A percentile compares a stretch with the other conserved stretches of the same genome.
phyloP scores from a whole-genome alignment of 2,329 filamentous ascomycete species.

The Colletotrichum magnum region DNA sequence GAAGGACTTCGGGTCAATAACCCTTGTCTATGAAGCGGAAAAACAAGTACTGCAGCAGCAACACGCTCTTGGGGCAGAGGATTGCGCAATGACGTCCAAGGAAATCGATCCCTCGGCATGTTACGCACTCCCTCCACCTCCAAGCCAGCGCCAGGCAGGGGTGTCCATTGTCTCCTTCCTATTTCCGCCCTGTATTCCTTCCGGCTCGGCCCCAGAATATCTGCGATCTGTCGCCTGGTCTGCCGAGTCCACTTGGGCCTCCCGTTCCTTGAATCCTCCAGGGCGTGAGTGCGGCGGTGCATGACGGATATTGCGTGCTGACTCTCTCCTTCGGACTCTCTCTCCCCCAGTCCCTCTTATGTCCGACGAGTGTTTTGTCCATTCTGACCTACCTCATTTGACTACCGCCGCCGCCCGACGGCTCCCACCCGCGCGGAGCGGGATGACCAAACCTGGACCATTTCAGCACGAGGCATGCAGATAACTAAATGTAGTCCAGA shows the following conservation, averaged over 20 bases:
- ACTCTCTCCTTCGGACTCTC: neutral
- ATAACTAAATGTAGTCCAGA: neutral
- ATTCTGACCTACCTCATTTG: slow-evolving; percentile 9
- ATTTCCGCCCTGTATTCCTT: neutral
- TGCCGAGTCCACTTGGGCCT: slow-evolving; percentile 3
- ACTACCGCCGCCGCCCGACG: slow-evolving; percentile 20
- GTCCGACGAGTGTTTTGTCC: no score
- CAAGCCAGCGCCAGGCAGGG: neutral
- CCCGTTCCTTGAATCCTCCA: neutral
- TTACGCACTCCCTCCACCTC: no score
- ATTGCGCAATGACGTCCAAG: slow-evolving; percentile 4
- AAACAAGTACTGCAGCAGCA: neutral
- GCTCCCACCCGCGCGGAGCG: neutral
- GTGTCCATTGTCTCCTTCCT: slow-evolving; percentile 29
- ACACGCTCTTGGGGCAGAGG: neutral
- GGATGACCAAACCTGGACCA: neutral
- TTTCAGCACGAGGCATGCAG: neutral
- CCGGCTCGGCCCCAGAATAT: slow-evolving; percentile 13
- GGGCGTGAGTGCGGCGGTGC: slow-evolving; percentile 4
- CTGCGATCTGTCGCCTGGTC: slow-evolving; percentile 12
- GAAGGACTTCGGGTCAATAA: neutral
- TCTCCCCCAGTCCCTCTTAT: no score
- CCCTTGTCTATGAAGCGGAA: neutral
- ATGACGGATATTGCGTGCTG: neutral
- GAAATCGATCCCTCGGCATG: neutral